Conservation (phyloP, 2,329 filamentous ascomycete species). For the Thielaviopsis euricoi region DNA sequence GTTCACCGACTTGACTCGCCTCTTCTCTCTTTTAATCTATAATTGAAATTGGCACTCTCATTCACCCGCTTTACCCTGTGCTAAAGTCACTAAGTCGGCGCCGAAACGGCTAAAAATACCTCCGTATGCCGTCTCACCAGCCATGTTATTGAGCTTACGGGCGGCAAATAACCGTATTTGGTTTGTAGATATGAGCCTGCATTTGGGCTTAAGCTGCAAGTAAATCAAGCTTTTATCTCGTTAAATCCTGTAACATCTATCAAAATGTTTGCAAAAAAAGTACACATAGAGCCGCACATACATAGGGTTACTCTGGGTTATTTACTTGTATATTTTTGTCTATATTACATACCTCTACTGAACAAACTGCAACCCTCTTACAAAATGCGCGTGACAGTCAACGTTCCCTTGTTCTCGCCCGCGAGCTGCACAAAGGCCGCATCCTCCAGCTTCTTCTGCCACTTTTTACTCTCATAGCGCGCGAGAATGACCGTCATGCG, state of each 20-base stretch:
- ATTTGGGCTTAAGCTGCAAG: too few species aligned
- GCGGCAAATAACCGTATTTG: too few species aligned
- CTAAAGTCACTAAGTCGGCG: not conserved
- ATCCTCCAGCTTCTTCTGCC: constrained; percentile 55
- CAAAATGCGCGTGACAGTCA: constrained; percentile 36
- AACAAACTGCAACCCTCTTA: constrained; percentile 15
- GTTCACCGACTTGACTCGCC: not conserved
- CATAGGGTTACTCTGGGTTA: too few species aligned
- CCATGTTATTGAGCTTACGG: too few species aligned
- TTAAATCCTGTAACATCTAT: too few species aligned
- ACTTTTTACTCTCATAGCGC: constrained; percentile 56
- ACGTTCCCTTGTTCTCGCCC: constrained; percentile 26
- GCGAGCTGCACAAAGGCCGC: constrained; percentile 37
- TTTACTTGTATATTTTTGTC: not conserved
- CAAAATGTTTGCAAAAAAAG: too few species aligned
- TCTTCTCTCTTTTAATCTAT: too few species aligned
- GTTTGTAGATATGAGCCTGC: too few species aligned
- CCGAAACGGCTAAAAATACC: not conserved
- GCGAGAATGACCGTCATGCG: constrained; percentile 64
- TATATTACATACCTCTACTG: not conserved
- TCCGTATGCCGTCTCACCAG: not conserved
- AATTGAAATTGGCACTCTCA: too few species aligned
- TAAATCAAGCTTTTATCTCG: too few species aligned
- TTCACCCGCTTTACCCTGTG: not conserved
- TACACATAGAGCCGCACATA: too few species aligned